These are phyloP conservation scores for Cryptococcus neoformans DNA, from an alignment of 1,284 basidiomycete species.

Conservation along the genomic window DNA sequence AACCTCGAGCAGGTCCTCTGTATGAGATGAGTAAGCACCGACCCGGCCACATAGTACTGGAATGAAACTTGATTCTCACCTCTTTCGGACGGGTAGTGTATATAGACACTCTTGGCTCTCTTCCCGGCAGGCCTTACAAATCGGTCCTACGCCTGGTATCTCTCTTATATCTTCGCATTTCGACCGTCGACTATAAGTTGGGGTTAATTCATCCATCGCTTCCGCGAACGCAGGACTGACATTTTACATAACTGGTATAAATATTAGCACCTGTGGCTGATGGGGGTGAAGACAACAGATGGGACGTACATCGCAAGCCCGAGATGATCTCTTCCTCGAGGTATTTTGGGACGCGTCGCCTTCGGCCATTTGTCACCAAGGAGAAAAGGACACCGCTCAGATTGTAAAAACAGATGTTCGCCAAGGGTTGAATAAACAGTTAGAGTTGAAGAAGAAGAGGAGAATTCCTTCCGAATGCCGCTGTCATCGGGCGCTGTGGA, in stretches of 20 bases:
- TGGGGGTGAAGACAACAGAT: not conserved
- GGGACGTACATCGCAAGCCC: slow-evolving; percentile 26
- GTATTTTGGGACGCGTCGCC: not conserved
- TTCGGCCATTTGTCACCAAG: too few relatives aligned
- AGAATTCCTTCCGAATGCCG: too few relatives aligned
- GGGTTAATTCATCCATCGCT: not conserved
- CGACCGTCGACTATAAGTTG: slow-evolving; percentile 19
- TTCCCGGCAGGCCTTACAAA: slow-evolving; percentile 27
- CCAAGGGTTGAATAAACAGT: too few relatives aligned
- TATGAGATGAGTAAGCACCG: not conserved
- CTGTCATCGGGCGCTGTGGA: too few relatives aligned
- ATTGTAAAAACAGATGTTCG: too few relatives aligned
- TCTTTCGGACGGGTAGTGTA: slow-evolving; percentile 25
- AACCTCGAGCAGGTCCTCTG: slow-evolving; percentile 14
- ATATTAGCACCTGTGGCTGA: not conserved
- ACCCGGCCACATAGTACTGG: not conserved
- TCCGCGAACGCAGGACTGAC: not conserved
- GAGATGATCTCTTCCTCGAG: slow-evolving; percentile 16
- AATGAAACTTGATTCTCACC: slow-evolving; percentile 12
- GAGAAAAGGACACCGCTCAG: too few relatives aligned
- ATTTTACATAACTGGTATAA: not conserved
- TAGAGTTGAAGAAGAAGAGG: too few relatives aligned
- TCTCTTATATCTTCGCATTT: slow-evolving; percentile 23
- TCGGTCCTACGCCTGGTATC: slow-evolving; percentile 4
- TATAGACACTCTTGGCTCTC: slow-evolving; percentile 21